phyloP scores from a whole-genome alignment of 768 basidiomycete genomes.

The Rhizopogon rudus region DNA sequence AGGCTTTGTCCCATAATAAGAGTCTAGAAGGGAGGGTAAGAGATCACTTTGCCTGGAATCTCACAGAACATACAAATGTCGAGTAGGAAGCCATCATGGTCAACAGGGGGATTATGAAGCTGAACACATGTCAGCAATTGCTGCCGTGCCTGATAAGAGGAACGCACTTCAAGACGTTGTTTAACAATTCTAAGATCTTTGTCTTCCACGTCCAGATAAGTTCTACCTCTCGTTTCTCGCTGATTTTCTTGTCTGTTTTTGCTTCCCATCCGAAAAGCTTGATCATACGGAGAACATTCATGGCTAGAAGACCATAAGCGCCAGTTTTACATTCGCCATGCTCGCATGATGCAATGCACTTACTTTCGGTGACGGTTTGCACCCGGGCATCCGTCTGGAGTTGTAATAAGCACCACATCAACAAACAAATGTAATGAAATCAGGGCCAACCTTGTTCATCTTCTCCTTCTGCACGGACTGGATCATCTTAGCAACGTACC shows the following conservation, averaged over 20 bases:
- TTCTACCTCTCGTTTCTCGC: constrained; percentile 58
- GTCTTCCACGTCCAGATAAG: constrained; percentile 48
- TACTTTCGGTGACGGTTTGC: constrained; percentile 57
- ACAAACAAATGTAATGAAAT: not conserved
- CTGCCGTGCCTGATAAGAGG: too few species aligned
- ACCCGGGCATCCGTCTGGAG: constrained; percentile 52
- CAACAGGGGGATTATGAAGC: constrained; percentile 54
- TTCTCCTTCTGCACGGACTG: constrained; percentile 43
- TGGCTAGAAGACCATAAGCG: constrained; percentile 27
- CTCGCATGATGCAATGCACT: constrained; percentile 9
- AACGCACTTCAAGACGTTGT: constrained; percentile 27
- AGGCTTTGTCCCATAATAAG: constrained; percentile 9
- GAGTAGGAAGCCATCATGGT: constrained; percentile 65
- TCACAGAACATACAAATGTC: constrained; percentile 41
- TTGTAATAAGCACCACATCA: not conserved
- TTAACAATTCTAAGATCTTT: constrained; percentile 42
- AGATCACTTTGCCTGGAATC: not conserved
- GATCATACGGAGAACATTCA: constrained; percentile 60
- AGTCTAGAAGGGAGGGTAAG: constrained; percentile 5
- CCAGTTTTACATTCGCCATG: constrained; percentile 5
- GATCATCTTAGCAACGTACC: constrained; percentile 44
- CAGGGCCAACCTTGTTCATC: constrained; percentile 39
- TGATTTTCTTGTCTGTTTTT: constrained; percentile 46
- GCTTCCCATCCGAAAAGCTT: constrained; percentile 70
- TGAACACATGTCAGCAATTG: constrained; percentile 16